Evolutionary conservation across 192 early-diverging fungal genomes (phyloP).

Genomic region (Umbelopsis sp.): DNA sequence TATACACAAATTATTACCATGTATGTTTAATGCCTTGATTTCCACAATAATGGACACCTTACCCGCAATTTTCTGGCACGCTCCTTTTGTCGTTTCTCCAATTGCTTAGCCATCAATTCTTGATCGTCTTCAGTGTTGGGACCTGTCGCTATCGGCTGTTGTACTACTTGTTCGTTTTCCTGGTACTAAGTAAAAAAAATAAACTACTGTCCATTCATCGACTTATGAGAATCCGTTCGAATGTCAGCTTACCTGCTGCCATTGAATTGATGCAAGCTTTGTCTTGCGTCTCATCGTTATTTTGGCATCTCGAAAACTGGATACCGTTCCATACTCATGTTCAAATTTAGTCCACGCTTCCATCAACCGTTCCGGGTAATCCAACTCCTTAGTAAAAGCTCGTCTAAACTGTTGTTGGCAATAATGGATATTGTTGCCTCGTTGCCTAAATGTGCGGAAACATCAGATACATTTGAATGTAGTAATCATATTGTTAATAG

Average conservation of each 20-base stretch:
- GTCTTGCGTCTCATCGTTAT: slow-evolving; percentile 22
- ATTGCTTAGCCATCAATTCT: not conserved
- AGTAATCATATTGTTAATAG: not conserved
- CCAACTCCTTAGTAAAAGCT: slow-evolving; percentile 30
- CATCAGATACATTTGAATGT: not conserved
- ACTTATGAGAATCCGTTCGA: too few species aligned
- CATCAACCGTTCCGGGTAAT: slow-evolving; percentile 43
- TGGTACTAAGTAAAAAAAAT: not conserved
- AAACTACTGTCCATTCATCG: not conserved
- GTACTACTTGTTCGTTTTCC: not conserved
- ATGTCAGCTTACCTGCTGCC: slow-evolving; percentile 5
- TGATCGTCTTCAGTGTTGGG: not conserved
- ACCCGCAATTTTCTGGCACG: not conserved
- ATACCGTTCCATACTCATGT: slow-evolving; percentile 32
- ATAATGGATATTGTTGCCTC: slow-evolving; percentile 19
- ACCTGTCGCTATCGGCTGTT: not conserved
- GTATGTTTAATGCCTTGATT: not conserved
- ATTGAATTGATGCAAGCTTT: slow-evolving; percentile 13
- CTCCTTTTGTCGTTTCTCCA: not conserved
- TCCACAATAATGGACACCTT: not conserved
- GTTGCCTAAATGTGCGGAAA: not conserved
- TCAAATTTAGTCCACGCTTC: slow-evolving; percentile 39
- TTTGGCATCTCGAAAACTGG: slow-evolving; percentile 21
- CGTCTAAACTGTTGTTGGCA: slow-evolving; percentile 29
- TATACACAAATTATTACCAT: too few species aligned